phyloP scores from a whole-genome alignment of 2,329 filamentous ascomycete genomes.

The Incumbomyces lentus region DNA sequence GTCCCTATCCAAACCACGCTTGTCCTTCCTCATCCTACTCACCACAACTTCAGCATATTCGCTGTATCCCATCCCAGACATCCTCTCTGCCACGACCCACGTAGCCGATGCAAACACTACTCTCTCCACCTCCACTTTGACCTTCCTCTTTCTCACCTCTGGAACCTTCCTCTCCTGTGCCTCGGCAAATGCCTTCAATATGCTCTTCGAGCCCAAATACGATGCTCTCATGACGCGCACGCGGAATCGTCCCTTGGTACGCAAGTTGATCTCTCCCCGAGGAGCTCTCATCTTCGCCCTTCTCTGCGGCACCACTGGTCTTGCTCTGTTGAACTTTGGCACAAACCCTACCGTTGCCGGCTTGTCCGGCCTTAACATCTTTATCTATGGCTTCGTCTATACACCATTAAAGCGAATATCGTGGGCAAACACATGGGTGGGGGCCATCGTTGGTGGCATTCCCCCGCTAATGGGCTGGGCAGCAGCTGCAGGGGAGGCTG shows the following conservation, averaged over 20 bases:
- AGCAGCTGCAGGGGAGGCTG: constrained; percentile 80
- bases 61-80: constrained; percentile 80
- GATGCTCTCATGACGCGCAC: constrained; percentile 94
- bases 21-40: constrained; percentile 83
- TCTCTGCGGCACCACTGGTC: constrained; percentile 58
- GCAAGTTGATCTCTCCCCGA: constrained; percentile 61
- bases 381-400: constrained; percentile 82
- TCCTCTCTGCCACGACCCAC: constrained; percentile 62
- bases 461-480: constrained; percentile 98
- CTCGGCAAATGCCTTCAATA: constrained; percentile 88
- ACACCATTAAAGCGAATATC: constrained; percentile 84
- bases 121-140: constrained; percentile 65
- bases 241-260: constrained; percentile 76
- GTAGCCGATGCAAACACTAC: constrained; percentile 70
- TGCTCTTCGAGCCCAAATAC: constrained; percentile 85
- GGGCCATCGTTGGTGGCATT: constrained; percentile 83
- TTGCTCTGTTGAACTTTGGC: constrained; percentile 68
- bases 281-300: constrained; percentile 70
- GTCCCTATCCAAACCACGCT: constrained; percentile 86
- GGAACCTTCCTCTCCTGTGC: constrained; percentile 85
- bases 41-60: constrained; percentile 86
- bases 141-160: constrained; percentile 79
- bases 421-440: constrained; percentile 87
- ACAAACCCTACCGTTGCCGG: constrained; percentile 90
- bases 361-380: constrained; percentile 74